Conservation (phyloP, 805 yeast genomes). For the Cephaloascus fragrans region DNA sequence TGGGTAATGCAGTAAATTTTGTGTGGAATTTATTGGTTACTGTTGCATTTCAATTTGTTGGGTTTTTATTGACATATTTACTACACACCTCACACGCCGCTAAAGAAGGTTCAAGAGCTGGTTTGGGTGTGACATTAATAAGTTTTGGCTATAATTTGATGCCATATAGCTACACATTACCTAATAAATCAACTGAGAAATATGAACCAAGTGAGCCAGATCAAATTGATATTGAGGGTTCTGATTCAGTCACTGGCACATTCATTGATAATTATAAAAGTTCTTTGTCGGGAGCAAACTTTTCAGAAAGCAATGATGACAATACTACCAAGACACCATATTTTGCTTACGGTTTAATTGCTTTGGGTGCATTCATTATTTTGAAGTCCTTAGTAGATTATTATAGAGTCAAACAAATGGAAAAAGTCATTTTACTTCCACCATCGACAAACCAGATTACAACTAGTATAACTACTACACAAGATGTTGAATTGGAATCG, state of each 20-base stretch:
- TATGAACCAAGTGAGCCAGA: conserved; percentile 52
- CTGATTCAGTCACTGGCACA: neutral
- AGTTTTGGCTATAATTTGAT: conserved; percentile 40
- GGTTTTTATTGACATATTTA: conserved; percentile 82
- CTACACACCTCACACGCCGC: conserved; percentile 97
- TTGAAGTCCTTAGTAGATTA: conserved; percentile 66
- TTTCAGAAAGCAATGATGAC: conserved; percentile 2
- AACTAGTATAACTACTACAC: neutral
- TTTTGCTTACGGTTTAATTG: conserved; percentile 52
- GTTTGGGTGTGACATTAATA: conserved; percentile 77
- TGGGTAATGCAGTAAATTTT: conserved; percentile 82
- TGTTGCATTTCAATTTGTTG: conserved; percentile 88
- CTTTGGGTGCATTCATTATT: conserved; percentile 58
- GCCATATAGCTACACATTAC: conserved; percentile 8
- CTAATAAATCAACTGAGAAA: conserved; percentile 17
- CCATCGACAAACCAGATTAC: conserved; percentile 10
- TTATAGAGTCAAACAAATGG: conserved; percentile 68
- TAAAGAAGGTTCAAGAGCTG: conserved; percentile 88
- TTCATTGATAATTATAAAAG: neutral
- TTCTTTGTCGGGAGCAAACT: conserved; percentile 2
- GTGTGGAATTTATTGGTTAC: conserved; percentile 86
- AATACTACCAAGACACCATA: conserved; percentile 32
- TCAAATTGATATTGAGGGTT: conserved; percentile 32
- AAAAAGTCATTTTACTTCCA: conserved; percentile 46
- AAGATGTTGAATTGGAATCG: neutral